Evolutionary conservation across 2,329 filamentous ascomycete species (phyloP).

Genomic region (Penicillium freii): DNA sequence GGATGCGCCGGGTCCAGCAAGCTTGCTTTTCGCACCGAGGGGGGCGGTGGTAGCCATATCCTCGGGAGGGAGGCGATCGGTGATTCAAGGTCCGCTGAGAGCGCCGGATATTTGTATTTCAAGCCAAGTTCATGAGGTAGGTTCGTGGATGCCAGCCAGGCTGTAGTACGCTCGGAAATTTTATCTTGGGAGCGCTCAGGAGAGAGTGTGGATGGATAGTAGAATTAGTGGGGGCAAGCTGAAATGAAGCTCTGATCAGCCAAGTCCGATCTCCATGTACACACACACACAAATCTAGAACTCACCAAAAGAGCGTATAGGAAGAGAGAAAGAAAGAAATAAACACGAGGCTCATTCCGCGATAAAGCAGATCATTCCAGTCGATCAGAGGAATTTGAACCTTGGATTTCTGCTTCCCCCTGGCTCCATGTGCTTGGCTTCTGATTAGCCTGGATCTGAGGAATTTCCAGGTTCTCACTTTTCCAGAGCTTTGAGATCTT

Average conservation of each 20-base stretch:
- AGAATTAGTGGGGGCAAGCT: slow-evolving; percentile 12
- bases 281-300: background rate
- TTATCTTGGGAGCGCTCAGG: slow-evolving; percentile 1
- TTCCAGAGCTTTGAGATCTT: background rate
- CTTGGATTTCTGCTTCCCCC: background rate
- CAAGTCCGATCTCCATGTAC: background rate
- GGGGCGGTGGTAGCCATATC: slow-evolving; percentile 39
- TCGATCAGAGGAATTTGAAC: slow-evolving; percentile 10
- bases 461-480: background rate
- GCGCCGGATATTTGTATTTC: slow-evolving; percentile 29
- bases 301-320: slow-evolving; percentile 1
- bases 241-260: slow-evolving; percentile 10
- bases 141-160: background rate
- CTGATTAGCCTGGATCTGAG: background rate
- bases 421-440: slow-evolving; percentile 1
- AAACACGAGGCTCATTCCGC: slow-evolving; percentile 9
- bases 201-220: slow-evolving; percentile 3
- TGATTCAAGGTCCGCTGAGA: slow-evolving; percentile 30
- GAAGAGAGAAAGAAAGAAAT: slow-evolving; percentile 10
- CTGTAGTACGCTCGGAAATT: background rate
- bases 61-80: slow-evolving; percentile 23
- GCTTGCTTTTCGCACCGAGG: slow-evolving; percentile 37
- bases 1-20: slow-evolving; percentile 33
- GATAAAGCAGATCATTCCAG: slow-evolving; percentile 13
- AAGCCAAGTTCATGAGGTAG: slow-evolving; percentile 29